Conservation (phyloP, 2,329 filamentous ascomycete species). For the Pleoardoris graminearum region DNA sequence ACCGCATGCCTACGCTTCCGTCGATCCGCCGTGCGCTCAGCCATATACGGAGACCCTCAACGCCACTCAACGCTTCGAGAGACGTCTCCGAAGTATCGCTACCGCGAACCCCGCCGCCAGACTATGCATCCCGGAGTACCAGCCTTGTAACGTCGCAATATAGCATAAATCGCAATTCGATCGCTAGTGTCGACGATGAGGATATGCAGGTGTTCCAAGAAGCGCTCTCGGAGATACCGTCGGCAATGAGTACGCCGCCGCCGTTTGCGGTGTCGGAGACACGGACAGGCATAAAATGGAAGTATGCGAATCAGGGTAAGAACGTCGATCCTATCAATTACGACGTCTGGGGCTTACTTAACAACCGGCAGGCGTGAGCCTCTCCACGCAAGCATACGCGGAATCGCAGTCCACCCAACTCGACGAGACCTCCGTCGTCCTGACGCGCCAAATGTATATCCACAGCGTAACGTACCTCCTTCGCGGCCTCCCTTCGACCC, state of each 20-base stretch:
- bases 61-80: slow-evolving; percentile 21
- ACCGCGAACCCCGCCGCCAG: slow-evolving; percentile 45
- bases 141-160: slow-evolving; percentile 17
- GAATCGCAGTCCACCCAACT: slow-evolving; percentile 46
- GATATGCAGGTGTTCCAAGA: slow-evolving; percentile 30
- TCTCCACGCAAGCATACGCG: slow-evolving; percentile 52
- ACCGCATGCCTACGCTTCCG: slow-evolving; percentile 55
- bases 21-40: slow-evolving; percentile 50
- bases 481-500: slow-evolving; percentile 62
- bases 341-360: no score
- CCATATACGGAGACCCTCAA: slow-evolving; percentile 26
- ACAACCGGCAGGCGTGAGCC: slow-evolving; percentile 48
- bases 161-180: slow-evolving; percentile 17
- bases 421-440: slow-evolving; percentile 45
- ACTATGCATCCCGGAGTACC: slow-evolving; percentile 34
- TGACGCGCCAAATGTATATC: slow-evolving; percentile 66
- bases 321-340: no score
- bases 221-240: slow-evolving; percentile 28
- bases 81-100: slow-evolving; percentile 21
- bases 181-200: slow-evolving; percentile 24
- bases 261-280: slow-evolving; percentile 30
- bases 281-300: slow-evolving; percentile 54
- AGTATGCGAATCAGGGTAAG: slow-evolving; percentile 56
- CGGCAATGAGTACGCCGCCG: slow-evolving; percentile 26
- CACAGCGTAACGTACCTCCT: slow-evolving; percentile 67